Evolutionary conservation across 352 stramenopile species (phyloP), one percentile per base, ranked within the genome.

Genomic region (Pythium sukuiense): DNA sequence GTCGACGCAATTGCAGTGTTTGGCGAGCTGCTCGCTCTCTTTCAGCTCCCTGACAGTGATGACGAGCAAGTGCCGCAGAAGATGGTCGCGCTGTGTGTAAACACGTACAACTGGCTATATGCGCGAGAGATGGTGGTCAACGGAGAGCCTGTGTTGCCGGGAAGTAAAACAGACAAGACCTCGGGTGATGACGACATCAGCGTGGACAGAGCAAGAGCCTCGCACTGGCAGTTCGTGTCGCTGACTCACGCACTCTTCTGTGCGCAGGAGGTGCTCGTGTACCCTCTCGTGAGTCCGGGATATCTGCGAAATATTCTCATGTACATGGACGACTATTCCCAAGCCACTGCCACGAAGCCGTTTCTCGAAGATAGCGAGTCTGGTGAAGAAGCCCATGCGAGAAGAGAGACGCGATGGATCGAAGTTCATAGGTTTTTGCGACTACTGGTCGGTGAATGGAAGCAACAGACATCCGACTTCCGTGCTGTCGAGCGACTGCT

Each of bases 341-440:
- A 92, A 46, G 26, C 13, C 2, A 20, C 45, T n/a, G 61, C 76
- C 32, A 79, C 49, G 5, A 59, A 64, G 32, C 63, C 71, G 8
- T 46, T 12, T 14, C 20, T 65, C 9, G 52, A 62, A 2, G 37
- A 57, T 27, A 3, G 16, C 2, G 32, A 59, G 1, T 14, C 24
- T 3, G 0, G 20, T 26, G 49, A 37, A 4, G 49, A 37, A 32
- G 5, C 3, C 2, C 9, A 32, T 18, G 16, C 26, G n/a, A 12
- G 1, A 41, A 2, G 14, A 14, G 26, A 14, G 29, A 13, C 26
- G 13, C 12, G 26, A 11, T 90, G 80, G 80, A 79, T 92, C 55
- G 83, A 92, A 54, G 20, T 92, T 0, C 83, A 92, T 60, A 80
- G 81, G 7, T 84, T 88, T 54, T 65, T 92, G 54, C 69, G 84